These are phyloP conservation scores for Emmonsiellopsis sp. DNA, from an alignment of 2,329 filamentous ascomycete species.

Conservation along the genomic window DNA sequence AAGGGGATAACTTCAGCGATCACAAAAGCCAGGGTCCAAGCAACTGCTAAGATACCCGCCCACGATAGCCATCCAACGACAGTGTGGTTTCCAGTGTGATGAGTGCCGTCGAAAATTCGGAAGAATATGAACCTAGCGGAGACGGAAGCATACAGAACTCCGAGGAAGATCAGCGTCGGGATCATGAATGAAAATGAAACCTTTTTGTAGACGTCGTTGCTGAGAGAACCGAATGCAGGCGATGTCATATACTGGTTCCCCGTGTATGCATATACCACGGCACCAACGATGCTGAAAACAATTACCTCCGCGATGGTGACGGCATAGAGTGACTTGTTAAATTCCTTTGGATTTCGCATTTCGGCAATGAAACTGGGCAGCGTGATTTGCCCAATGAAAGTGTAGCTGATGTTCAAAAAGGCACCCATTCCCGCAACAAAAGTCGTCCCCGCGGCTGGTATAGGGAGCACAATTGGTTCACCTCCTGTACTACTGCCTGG, in stretches of 20 bases:
- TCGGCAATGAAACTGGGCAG: conserved; percentile 91
- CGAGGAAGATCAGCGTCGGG: conserved; percentile 84
- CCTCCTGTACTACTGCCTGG: conserved; percentile 40
- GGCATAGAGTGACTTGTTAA: conserved; percentile 85
- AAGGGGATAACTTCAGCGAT: conserved; percentile 91
- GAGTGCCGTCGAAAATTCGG: conserved; percentile 69
- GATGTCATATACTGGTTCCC: conserved; percentile 82
- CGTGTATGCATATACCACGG: conserved; percentile 75
- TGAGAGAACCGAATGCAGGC: conserved; percentile 77
- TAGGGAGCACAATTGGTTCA: conserved; percentile 56
- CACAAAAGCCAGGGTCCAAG: conserved; percentile 84
- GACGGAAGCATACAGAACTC: conserved; percentile 82
- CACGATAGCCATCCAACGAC: conserved; percentile 70
- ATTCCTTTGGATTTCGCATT: conserved; percentile 73
- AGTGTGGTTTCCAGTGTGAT: conserved; percentile 73
- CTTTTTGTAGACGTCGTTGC: conserved; percentile 69
- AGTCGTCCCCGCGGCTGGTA: conserved; percentile 61
- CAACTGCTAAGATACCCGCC: conserved; percentile 58
- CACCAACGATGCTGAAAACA: conserved; percentile 73
- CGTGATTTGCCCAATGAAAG: conserved; percentile 92
- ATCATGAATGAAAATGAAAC: conserved; percentile 92
- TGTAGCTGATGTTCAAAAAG: conserved; percentile 92
- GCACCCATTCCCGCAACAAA: conserved; percentile 78
- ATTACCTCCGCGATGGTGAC: conserved; percentile 83
- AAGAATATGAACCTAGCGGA: conserved; percentile 88